Evolutionary conservation across 73 alveolate genomes (phyloP).

Genomic region (Effrenium voratum): DNA sequence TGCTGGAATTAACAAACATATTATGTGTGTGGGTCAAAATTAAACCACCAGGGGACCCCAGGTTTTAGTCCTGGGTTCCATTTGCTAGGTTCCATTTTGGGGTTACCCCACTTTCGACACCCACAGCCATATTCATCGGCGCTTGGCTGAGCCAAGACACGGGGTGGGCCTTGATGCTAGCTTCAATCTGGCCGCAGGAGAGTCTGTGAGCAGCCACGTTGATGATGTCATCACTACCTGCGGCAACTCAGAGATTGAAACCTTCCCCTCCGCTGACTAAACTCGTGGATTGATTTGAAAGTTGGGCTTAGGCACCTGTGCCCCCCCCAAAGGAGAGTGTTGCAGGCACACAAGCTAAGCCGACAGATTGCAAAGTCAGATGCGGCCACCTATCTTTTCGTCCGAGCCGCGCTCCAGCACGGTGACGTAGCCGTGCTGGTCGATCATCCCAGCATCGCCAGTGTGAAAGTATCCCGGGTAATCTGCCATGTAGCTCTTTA

Average conservation of each 20-base stretch:
- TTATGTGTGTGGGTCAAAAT: no score
- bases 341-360: no score
- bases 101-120: no score
- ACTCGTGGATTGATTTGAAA: background rate
- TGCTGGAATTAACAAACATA: no score
- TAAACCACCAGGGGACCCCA: no score
- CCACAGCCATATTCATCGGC: no score
- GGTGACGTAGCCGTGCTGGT: slow-evolving; percentile 96
- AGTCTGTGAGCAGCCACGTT: slow-evolving; percentile 98
- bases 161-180: slow-evolving; percentile 96
- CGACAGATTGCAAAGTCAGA: no score
- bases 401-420: slow-evolving; percentile 95
- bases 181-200: slow-evolving; percentile 97
- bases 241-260: background rate
- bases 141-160: no score
- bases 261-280: background rate
- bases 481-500: slow-evolving; percentile 96
- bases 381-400: no score
- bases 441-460: slow-evolving; percentile 99
- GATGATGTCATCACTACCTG: slow-evolving; percentile 97
- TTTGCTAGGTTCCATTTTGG: no score
- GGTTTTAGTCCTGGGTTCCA: no score
- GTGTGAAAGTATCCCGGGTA: slow-evolving; percentile 98
- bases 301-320: background rate
- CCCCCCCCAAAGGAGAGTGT: background rate